Conservation (phyloP, 441 rosid species). For the Rhodomyrtus psidioides region DNA sequence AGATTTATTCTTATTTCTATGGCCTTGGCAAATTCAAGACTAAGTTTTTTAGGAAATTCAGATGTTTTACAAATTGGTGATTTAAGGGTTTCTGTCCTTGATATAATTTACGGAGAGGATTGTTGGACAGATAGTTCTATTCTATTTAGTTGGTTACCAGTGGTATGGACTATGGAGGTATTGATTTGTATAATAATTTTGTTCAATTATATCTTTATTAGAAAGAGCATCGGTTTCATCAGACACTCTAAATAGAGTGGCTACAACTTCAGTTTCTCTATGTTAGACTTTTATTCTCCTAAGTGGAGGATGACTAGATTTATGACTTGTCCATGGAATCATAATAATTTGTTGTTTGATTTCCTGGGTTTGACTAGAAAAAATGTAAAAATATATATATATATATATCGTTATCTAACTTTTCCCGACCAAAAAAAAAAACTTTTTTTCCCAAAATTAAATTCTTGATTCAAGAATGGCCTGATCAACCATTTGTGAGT, state of each 20-base stretch:
- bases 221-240: too few species aligned
- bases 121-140: neutral
- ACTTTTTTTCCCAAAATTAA: neutral
- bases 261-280: too few species aligned
- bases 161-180: neutral
- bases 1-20: too few species aligned
- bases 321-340: too few species aligned
- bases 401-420: neutral
- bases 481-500: neutral
- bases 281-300: too few species aligned
- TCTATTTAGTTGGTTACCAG: neutral
- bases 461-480: neutral
- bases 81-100: neutral
- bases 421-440: too few species aligned
- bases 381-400: too few species aligned
- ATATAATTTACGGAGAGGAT: neutral
- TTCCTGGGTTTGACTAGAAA: neutral
- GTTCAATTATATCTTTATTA: neutral
- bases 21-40: too few species aligned
- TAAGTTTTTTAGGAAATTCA: neutral
- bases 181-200: neutral
- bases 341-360: neutral
- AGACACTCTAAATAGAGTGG: too few species aligned
- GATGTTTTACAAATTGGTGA: neutral
- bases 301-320: too few species aligned